Conservation (phyloP, 305 asterid species). For the Fraxinus angustifolia region DNA sequence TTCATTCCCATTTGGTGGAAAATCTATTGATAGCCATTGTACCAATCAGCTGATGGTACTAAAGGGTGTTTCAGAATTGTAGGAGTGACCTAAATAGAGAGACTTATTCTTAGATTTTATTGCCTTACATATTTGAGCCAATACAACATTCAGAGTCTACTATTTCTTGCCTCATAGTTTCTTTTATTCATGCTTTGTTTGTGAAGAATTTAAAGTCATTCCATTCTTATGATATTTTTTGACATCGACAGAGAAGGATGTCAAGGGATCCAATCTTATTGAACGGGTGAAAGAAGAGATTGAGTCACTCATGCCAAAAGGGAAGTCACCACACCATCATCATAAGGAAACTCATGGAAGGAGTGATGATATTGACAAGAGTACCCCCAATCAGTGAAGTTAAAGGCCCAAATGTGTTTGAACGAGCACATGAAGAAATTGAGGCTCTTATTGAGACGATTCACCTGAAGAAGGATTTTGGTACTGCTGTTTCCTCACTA, state of each 20-base stretch:
- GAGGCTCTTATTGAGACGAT: constrained; percentile 52
- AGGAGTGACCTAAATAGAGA: too few species aligned
- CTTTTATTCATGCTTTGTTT: background rate
- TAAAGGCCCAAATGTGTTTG: constrained; percentile 61
- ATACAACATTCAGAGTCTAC: background rate
- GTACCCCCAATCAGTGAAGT: constrained; percentile 38
- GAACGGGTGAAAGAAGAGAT: constrained; percentile 35
- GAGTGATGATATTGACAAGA: constrained; percentile 48
- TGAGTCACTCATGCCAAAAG: constrained; percentile 25
- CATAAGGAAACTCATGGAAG: constrained; percentile 65
- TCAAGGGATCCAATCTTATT: constrained; percentile 17
- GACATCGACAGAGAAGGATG: constrained; percentile 32
- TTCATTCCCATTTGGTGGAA: too few species aligned
- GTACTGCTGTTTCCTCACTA: too few species aligned
- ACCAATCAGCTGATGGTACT: too few species aligned
- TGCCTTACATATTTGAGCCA: background rate
- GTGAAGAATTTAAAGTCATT: background rate
- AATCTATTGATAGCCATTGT: too few species aligned
- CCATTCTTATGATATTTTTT: background rate
- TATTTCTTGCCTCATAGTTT: background rate
- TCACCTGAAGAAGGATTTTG: constrained; percentile 48
- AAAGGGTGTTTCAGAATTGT: too few species aligned
- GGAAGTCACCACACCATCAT: constrained; percentile 30
- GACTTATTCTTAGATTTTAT: too few species aligned
- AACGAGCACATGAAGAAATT: constrained; percentile 71